phyloP scores from a whole-genome alignment of 805 yeast genomes.

The Lipomyces lipofer region DNA sequence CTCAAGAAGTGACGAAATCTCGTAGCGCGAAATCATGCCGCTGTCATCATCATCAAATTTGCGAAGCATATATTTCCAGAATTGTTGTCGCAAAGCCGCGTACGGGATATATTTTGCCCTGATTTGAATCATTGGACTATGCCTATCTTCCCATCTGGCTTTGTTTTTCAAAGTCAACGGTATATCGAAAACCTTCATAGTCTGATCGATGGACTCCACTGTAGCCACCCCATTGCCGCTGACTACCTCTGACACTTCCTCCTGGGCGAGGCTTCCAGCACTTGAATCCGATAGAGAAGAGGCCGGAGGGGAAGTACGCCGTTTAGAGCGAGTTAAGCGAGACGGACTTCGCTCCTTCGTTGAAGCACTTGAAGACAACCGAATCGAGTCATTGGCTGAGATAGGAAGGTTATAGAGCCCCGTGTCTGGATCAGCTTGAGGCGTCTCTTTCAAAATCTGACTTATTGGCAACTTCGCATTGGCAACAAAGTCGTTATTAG shows the following conservation, averaged over 20 bases:
- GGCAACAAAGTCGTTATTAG: constrained; percentile 83
- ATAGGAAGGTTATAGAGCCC: constrained; percentile 38
- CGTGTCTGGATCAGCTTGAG: constrained; percentile 40
- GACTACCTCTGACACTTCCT: not conserved
- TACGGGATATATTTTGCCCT: constrained; percentile 70
- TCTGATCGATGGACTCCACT: not conserved
- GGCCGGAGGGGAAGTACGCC: not conserved
- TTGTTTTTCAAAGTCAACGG: constrained; percentile 41
- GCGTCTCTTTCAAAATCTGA: constrained; percentile 45
- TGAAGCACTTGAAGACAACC: not conserved
- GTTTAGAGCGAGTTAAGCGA: not conserved
- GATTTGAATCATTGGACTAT: constrained; percentile 57
- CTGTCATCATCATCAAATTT: constrained; percentile 48
- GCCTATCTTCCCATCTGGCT: constrained; percentile 40
- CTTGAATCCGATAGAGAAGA: not conserved
- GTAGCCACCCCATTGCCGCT: not conserved
- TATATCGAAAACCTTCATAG: constrained; percentile 36
- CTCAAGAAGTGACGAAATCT: constrained; percentile 64
- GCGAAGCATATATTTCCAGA: constrained; percentile 66
- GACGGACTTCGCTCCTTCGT: not conserved
- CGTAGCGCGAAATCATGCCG: constrained; percentile 54
- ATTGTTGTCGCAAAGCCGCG: constrained; percentile 57
- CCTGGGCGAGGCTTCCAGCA: no score
- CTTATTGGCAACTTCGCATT: constrained; percentile 56
- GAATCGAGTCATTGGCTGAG: not conserved